Evolutionary conservation across 2,329 filamentous ascomycete species (phyloP), one percentile per base, ranked within the genome.

Genomic region (Penicillium decumbens): DNA sequence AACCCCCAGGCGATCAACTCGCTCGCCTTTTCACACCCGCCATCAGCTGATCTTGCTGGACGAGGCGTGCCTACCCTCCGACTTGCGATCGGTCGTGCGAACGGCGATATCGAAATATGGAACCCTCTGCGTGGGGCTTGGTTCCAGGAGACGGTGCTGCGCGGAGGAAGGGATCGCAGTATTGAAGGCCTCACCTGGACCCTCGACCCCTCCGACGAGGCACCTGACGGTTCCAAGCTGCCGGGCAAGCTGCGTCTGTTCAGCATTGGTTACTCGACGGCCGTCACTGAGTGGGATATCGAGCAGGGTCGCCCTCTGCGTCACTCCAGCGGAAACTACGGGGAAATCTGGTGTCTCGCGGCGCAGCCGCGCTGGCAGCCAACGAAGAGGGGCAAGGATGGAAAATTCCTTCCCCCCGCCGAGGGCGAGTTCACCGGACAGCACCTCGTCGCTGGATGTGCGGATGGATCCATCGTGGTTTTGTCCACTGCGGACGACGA

Each of bases 21-120:
- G 56, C 82, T 97, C 66, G 89, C 92, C 59, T 97, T 98, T 71
- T 95, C 93, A 5, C 88, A 95, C 68, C 78, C 87, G 18, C 77
- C 70, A 20, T 74, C 69, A 56, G 74, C 69, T 67, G 72, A 72
- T 59, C 63, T 67, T 56, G 58, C 65, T 24, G 69, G 70, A 57
- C 75, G 78, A 62, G 71, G 72, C 44, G 77, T 79, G 20, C 80
- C 77, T 54, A 83, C 79, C 45, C 79, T 89, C 47, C 83, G 90
- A 59, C 81, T 97, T 47, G 93, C 93, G 1, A 81, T 98, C 62
- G 93, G 93, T 52, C 85, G 93, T 58, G 87, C 89, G 50, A 96
- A 97, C 68, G 93, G 93, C 61, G 89, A 95, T 65, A 93, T 98
- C 61, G 93, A 98, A 73, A 90, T 98, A 57, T 98, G 93, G 93